phyloP scores from a whole-genome alignment of 2,329 filamentous ascomycete genomes.

The Fusarium anguioides region DNA sequence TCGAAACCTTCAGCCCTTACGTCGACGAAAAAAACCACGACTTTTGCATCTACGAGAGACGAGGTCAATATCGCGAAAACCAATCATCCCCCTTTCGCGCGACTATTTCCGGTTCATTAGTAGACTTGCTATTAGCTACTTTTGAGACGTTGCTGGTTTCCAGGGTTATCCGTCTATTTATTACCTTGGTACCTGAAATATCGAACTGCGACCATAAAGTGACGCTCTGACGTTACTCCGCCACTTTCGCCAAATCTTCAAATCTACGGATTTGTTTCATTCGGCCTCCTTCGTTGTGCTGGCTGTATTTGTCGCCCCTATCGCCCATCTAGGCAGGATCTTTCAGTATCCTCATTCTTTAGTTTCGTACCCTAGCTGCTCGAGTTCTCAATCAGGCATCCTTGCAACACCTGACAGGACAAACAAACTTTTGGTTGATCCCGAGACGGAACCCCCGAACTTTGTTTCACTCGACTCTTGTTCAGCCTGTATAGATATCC shows the following conservation, averaged over 20 bases:
- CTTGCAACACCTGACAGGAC: constrained; percentile 13
- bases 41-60: constrained; percentile 29
- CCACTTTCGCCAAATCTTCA: constrained; percentile 27
- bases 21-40: constrained; percentile 35
- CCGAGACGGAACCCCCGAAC: constrained; percentile 1
- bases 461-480: constrained; percentile 2
- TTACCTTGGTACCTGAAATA: constrained; percentile 20
- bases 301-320: constrained; percentile 26
- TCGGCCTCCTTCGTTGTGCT: constrained; percentile 43
- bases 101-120: constrained; percentile 5
- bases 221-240: constrained; percentile 40
- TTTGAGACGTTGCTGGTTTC: constrained; percentile 8
- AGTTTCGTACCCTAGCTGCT: constrained; percentile 26
- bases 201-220: constrained; percentile 24
- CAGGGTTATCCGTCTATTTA: constrained; percentile 1
- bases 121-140: constrained; percentile 8
- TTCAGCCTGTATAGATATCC: constrained; percentile 18
- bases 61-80: constrained; percentile 16
- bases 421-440: constrained; percentile 14
- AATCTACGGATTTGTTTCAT: constrained; percentile 11
- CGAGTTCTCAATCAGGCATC: constrained; percentile 17
- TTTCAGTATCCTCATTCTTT: neutral
- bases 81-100: constrained; percentile 17
- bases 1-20: constrained; percentile 30
- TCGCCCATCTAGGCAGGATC: constrained; percentile 19